phyloP scores from a whole-genome alignment of 495 filamentous ascomycete species.

The Xylaria bambusicola region DNA sequence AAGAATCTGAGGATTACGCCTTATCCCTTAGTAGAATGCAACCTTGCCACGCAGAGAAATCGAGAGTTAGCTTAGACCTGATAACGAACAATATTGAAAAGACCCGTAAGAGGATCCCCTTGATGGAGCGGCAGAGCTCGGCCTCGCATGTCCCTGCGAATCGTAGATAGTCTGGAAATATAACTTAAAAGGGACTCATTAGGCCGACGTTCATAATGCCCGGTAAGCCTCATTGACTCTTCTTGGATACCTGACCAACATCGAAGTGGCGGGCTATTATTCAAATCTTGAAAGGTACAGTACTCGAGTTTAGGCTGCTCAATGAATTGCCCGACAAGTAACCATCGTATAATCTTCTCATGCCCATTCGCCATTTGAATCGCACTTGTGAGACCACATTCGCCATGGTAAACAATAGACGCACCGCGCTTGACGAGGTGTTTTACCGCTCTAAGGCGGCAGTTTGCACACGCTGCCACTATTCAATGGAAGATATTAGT shows the following conservation, averaged over 20 bases:
- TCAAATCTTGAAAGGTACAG: background rate
- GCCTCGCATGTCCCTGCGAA: background rate
- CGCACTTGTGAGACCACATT: background rate
- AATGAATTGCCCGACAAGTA: background rate
- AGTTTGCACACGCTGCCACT: constrained; percentile 3
- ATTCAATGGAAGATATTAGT: background rate
- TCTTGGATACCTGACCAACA: background rate
- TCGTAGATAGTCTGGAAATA: background rate
- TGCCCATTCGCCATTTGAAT: background rate
- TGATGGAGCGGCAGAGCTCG: background rate
- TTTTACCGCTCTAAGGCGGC: background rate
- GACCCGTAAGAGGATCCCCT: background rate
- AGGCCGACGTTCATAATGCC: background rate
- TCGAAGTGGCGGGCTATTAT: background rate
- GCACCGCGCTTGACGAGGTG: background rate
- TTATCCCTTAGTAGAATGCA: too few relatives aligned
- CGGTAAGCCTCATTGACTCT: background rate
- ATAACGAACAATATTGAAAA: background rate
- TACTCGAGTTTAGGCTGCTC: background rate
- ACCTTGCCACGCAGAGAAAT: too few relatives aligned
- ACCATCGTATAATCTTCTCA: background rate
- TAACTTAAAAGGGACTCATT: background rate
- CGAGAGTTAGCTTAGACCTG: too few relatives aligned
- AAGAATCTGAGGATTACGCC: too few relatives aligned
- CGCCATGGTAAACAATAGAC: background rate